These are phyloP conservation scores for Catharanthus roseus DNA, from an alignment of 257 asterid genomes.

Conservation along the genomic window DNA sequence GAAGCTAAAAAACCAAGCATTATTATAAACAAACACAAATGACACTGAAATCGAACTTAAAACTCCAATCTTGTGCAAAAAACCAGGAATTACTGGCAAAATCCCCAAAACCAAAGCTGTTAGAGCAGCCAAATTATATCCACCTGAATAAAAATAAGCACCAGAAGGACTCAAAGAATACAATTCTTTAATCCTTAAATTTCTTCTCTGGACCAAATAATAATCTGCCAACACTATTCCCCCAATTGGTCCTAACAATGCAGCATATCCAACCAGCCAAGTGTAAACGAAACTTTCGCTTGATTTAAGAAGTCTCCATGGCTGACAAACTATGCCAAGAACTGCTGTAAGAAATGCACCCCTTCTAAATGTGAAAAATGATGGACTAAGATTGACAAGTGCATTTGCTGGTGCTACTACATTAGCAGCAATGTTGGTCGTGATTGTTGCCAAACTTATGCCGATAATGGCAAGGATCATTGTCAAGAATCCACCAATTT, in stretches of 20 bases:
- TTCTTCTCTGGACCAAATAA: conserved; percentile 37
- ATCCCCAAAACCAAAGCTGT: conserved; percentile 56
- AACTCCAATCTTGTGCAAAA: conserved; percentile 62
- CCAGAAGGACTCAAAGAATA: conserved; percentile 54
- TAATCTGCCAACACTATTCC: conserved; percentile 66
- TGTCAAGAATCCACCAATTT: conserved; percentile 68
- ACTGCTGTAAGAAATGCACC: conserved; percentile 73
- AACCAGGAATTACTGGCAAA: conserved; percentile 87
- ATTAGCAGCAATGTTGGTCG: conserved; percentile 92
- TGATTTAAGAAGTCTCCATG: conserved; percentile 79
- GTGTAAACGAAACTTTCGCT: conserved; percentile 90
- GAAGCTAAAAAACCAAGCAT: conserved; percentile 89
- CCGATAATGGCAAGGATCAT: conserved; percentile 64
- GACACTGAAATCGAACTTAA: conserved; percentile 31
- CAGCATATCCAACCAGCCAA: conserved; percentile 87
- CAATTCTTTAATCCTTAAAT: conserved; percentile 43
- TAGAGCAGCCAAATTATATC: conserved; percentile 60
- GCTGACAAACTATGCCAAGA: conserved; percentile 75
- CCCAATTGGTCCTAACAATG: conserved; percentile 76
- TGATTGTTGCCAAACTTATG: conserved; percentile 64
- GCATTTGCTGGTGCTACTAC: conserved; percentile 96
- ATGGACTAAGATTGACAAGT: conserved; percentile 69
- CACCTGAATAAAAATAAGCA: conserved; percentile 57
- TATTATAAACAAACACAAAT: conserved; percentile 42
- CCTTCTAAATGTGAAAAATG: conserved; percentile 52